phyloP scores from a whole-genome alignment of 257 asterid species.

The Ilex aquifolium region DNA sequence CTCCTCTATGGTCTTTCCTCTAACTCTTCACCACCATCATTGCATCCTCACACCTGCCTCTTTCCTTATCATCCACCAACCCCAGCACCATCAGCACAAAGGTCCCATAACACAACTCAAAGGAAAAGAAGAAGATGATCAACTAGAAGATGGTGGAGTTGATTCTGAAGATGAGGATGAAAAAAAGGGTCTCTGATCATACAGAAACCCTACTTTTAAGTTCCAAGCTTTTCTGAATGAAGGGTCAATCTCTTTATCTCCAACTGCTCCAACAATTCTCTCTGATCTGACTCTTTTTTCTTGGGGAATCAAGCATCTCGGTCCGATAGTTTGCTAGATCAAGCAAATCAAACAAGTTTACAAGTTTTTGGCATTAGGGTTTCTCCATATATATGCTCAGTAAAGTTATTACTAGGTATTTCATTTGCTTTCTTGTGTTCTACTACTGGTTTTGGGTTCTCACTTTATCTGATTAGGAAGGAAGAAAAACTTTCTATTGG shows the following conservation, averaged over 20 bases:
- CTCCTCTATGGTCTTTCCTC: conserved; percentile 22
- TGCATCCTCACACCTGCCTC: conserved; percentile 17
- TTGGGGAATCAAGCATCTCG: conserved; percentile 46
- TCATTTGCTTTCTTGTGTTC: too few relatives aligned
- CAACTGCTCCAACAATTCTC: conserved; percentile 5
- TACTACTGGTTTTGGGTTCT: too few relatives aligned
- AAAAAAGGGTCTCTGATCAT: not conserved
- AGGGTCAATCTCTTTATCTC: too few relatives aligned
- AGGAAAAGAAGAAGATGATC: conserved; percentile 11
- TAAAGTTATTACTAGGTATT: too few relatives aligned
- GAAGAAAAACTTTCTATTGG: too few relatives aligned
- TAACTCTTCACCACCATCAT: conserved; percentile 19
- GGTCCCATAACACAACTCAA: conserved; percentile 5
- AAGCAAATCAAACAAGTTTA: too few relatives aligned
- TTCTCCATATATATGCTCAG: too few relatives aligned
- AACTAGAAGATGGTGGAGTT: not conserved
- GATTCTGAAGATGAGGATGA: not conserved
- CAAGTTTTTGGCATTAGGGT: too few relatives aligned
- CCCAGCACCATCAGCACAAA: not conserved
- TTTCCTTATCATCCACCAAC: conserved; percentile 3
- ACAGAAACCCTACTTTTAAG: too few relatives aligned
- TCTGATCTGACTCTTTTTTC: conserved; percentile 2
- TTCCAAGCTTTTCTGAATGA: too few relatives aligned
- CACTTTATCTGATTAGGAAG: too few relatives aligned
- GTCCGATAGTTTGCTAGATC: conserved; percentile 23